Evolutionary conservation across 2,329 filamentous ascomycete species (phyloP), one percentile per base, ranked within the genome.

Genomic region (Dactylellina cionopaga): DNA sequence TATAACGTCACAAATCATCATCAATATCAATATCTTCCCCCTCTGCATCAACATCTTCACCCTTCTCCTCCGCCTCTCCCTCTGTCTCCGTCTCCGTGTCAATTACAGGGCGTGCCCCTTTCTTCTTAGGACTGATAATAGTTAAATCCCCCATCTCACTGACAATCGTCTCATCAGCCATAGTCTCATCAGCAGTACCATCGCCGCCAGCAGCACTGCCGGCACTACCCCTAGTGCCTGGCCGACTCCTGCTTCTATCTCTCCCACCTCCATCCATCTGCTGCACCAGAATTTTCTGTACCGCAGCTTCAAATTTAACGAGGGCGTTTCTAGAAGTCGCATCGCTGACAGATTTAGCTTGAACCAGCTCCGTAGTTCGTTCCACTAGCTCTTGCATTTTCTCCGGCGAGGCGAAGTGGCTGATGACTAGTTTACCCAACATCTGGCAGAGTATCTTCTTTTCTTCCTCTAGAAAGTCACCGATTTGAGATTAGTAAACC

Each of bases 401-500:
- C 19, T 85, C 83, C 73, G 87, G 84, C 0, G 84, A 83, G 0
- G 88, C 88, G 1, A 89, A 83, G 0, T 91, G 85, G 0, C 89
- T 88, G 49, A 98, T 85, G 78, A 93, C 88, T 1, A 97, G 83
- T 80, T 97, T 98, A 75, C 88, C 88, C 0, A 98, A 85, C 49
- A 97, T 86, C 0, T 88, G 86, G 25, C 91, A 88, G 7, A 95
- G 82, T 0, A 89, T 85, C 79, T 96, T 97, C 82, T 91, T 92
- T 80, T 97, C 93, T 75, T 96, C 92, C 79, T 91, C 90, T 89
- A 49, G 68, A 5, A 22, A 11, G 22, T 39, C 49, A 13, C 7
- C 17, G 17, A 62, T 25, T n/a, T 17, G 37, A 29, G 35, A 44
- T 68, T 35, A 70, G n/a, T 10, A 25, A 13, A n/a, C n/a, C 27